Evolutionary conservation across 257 asterid species (phyloP).

Genomic region (Solanum sejunctum): DNA sequence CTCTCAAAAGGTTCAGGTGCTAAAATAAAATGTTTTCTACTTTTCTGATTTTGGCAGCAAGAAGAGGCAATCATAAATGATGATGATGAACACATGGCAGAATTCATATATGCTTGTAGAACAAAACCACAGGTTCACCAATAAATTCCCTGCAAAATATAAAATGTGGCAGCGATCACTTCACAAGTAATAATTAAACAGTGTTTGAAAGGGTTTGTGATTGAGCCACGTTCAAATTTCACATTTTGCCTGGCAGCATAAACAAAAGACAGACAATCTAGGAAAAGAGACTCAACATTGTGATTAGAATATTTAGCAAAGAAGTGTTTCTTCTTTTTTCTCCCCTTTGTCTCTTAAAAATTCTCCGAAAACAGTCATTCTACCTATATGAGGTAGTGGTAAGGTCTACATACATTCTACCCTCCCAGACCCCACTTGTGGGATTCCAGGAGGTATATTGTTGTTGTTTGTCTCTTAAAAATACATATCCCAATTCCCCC

Average conservation of each 20-base stretch:
- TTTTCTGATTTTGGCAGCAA: slow-evolving; percentile 24
- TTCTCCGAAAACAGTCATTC: not conserved
- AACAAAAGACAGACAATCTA: not conserved
- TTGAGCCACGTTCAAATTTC: not conserved
- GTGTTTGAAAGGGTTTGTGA: not conserved
- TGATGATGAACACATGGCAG: slow-evolving; percentile 30
- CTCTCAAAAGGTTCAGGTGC: slow-evolving; percentile 28
- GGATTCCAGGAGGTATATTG: not conserved
- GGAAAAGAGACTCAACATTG: not conserved
- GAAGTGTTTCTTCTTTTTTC: not conserved
- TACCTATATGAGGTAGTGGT: no score
- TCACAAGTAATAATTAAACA: not conserved
- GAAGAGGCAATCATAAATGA: slow-evolving; percentile 29
- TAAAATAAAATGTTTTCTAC: slow-evolving; percentile 18
- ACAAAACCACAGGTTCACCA: not conserved
- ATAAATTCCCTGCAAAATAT: slow-evolving; percentile 1
- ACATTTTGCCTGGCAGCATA: not conserved
- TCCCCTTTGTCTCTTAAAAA: not conserved
- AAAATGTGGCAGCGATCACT: not conserved
- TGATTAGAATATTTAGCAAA: not conserved
- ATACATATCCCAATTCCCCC: not conserved
- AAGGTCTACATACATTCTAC: no score
- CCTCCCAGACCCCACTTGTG: no score
- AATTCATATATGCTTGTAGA: slow-evolving; percentile 27
- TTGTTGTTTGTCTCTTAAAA: not conserved